phyloP scores from a whole-genome alignment of 225 moss, liverwort and hornwort species.

The Asterella californica region DNA sequence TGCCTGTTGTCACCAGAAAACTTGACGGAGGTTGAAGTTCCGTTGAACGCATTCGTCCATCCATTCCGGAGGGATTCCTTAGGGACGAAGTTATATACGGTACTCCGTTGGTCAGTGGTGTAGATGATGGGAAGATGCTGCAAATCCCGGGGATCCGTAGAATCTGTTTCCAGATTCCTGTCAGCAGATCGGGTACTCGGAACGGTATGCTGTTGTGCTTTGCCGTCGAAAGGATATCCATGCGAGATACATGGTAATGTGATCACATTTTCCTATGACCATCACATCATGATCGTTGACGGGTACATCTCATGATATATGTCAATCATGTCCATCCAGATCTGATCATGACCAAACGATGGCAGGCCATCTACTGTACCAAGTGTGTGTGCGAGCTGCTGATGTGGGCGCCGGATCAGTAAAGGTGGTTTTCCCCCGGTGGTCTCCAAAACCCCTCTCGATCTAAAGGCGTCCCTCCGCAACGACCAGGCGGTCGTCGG shows the following conservation, averaged over 20 bases:
- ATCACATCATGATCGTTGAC: not conserved
- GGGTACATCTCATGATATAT: not conserved
- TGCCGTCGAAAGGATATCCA: no score
- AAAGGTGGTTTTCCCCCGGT: not conserved
- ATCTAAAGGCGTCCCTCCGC: not conserved
- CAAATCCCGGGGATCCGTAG: not conserved
- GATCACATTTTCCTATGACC: not conserved
- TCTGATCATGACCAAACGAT: not conserved
- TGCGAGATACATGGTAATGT: no score
- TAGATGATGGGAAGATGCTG: no score
- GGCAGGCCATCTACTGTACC: no score
- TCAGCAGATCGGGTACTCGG: not conserved
- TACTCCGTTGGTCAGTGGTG: no score
- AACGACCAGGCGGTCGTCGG: not conserved
- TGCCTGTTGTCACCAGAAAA: no score
- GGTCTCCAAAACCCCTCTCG: not conserved
- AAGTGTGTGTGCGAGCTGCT: no score
- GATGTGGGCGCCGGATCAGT: not conserved
- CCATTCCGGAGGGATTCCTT: no score
- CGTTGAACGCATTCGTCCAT: no score
- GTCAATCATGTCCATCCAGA: conserved; percentile 2
- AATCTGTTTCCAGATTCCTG: not conserved
- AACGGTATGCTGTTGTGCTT: no score
- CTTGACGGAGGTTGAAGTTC: no score
- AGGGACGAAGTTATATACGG: no score